phyloP scores from a whole-genome alignment of 352 stramenopile species.

The Pythium diclinum region DNA sequence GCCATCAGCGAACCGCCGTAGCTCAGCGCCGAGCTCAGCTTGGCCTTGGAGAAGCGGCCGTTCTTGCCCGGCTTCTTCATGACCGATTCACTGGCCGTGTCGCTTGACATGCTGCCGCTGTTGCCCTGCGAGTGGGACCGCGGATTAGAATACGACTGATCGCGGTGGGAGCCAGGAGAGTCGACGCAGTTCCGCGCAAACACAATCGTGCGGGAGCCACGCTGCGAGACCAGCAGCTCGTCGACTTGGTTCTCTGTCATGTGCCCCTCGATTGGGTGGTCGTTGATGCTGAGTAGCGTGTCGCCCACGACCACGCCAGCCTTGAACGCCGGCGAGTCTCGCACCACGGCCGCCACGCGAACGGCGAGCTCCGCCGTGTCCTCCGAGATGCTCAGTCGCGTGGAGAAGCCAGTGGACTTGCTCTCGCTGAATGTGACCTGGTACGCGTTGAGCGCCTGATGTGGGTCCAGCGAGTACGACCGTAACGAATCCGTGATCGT shows the following conservation, averaged over 20 bases:
- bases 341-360: slow-evolving; percentile 53
- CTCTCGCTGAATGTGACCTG: slow-evolving; percentile 60
- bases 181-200: slow-evolving; percentile 50
- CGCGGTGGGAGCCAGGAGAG: slow-evolving; percentile 18
- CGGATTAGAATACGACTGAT: slow-evolving; percentile 2
- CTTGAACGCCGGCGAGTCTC: slow-evolving; percentile 47
- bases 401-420: slow-evolving; percentile 44
- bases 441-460: slow-evolving; percentile 42
- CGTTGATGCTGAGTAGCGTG: slow-evolving; percentile 60
- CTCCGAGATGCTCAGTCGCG: slow-evolving; percentile 23
- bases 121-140: slow-evolving; percentile 33
- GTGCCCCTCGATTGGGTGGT: slow-evolving; percentile 51
- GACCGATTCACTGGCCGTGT: slow-evolving; percentile 1
- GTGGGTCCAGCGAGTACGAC: slow-evolving; percentile 19
- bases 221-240: slow-evolving; percentile 53
- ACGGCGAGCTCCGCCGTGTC: slow-evolving; percentile 39
- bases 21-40: slow-evolving; percentile 61
- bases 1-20: slow-evolving; percentile 60
- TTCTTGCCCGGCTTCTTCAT: slow-evolving; percentile 33
- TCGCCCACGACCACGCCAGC: slow-evolving; percentile 57
- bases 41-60: slow-evolving; percentile 40
- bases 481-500: slow-evolving; percentile 5
- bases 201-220: slow-evolving; percentile 47
- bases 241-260: slow-evolving; percentile 63
- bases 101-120: slow-evolving; percentile 2